Base-by-base conservation (phyloP, 2,329 filamentous ascomycete genomes). In the Thielaviopsis euricoi region DNA sequence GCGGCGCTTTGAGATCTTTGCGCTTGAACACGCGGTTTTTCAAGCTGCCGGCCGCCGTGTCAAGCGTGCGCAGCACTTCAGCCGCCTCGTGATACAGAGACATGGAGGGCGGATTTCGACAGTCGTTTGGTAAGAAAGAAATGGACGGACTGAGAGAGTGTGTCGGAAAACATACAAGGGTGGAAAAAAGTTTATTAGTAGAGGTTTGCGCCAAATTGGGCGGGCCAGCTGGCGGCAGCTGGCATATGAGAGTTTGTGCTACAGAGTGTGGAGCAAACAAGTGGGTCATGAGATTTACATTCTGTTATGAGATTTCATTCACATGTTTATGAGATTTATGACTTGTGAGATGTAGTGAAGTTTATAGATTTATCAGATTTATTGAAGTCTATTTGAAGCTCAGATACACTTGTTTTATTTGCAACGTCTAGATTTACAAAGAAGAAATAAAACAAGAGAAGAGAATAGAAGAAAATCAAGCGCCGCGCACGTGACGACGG, bases 51-150 rank as follows among this genome's bases (percentile, higher is more conserved):
- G 85, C 84, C n/a, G 80, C 78, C 2, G 82, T 72, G 6, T 77
- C 78, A 3, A 60, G 55, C 2, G 55, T 58, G 3, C 79, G 78
- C 58, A 98, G 73, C 40, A 96, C 75, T 15, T 83, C 77, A 3
- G 86, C 89, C 6, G 90, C 86, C 73, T 97, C 93, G 68, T 95
- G 86, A 69, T 98, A 98, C 58, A 98, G 84, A 53, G 90, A 95
- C 91, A 97, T 97, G 22, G 23, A 5, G n/a, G 17, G 9, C 6
- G 29, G 6, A 26, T n/a, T 15, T 50, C 17, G 17, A n/a, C 17
- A 13, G 43, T 23, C 6, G 54, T 50, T 5, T 15, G 25, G 25
- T n/a, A n/a, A n/a, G n/a, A n/a, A n/a, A n/a, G n/a, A n/a, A n/a
- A n/a, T n/a, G n/a, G n/a, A n/a, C n/a, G n/a, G n/a, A n/a, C n/a